Evolutionary conservation across 176 grass and related monocot genomes (phyloP), one percentile per base, ranked within the genome.

Genomic region (Oryza brachyantha): DNA sequence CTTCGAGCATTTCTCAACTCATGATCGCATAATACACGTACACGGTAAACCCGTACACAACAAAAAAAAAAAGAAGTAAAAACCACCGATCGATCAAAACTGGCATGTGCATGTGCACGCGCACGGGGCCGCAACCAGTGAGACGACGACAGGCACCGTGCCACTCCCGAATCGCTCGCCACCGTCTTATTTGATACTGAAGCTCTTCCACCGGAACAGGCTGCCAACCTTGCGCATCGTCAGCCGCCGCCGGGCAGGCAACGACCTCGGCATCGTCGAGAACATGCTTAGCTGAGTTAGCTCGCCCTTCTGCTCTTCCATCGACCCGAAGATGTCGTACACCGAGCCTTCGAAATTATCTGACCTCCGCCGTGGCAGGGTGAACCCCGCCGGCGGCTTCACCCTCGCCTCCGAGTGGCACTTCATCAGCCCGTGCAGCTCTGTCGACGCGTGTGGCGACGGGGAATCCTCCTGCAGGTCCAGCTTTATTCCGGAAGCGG

Each of bases 131-230:
- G 14, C 17, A 52, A 17, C 2, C 17, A 52, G 19, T 52, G 19
- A 8, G 17, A 52, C 16, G 17, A 52, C 16, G 48, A 52, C 17
- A 21, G 17, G 6, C 7, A 45, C 11, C 42, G 2, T 45, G 42
- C 42, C 39, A 9, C 39, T 41, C 42, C 6, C 6, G 17, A 52
- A 52, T 21, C 48, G 16, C 48, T 4, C 45, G 19, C 8, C 37
- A 27, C 35, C 28, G 29, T 14, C n/a, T 67, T 90, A 94, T 41
- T 88, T 94, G 82, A 83, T 73, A 11, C 29, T 84, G 78, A 93
- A 93, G 72, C 88, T 91, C 84, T 83, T 94, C 88, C 88, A 88
- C 73, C 88, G 70, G 83, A 94, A 89, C 69, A 91, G 45, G 76
- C 85, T 89, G 75, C 86, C 91, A 6, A 93, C 79, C 74, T 83